A percentile compares a stretch with the other conserved stretches of the same genome.
phyloP scores from a whole-genome alignment of 2,329 filamentous ascomycete genomes.

The Diaporthe amygdali region DNA sequence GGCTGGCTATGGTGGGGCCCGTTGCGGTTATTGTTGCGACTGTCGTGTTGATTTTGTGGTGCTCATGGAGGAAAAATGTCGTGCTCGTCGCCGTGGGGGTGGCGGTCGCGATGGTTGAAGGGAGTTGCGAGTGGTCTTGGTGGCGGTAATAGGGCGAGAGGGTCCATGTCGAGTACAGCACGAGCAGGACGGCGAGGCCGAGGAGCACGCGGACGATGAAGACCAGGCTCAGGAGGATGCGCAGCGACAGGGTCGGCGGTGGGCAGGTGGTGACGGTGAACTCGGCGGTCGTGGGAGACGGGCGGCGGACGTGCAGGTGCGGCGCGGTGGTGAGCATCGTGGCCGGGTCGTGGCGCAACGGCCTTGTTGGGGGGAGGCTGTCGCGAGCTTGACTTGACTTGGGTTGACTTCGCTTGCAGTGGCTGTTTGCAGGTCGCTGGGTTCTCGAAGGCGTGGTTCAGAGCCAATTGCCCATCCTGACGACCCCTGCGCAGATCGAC shows the following conservation, averaged over 20 bases:
- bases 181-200: slow-evolving; percentile 47
- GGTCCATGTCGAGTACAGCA: slow-evolving; percentile 56
- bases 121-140: slow-evolving; percentile 21
- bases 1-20: not conserved
- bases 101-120: slow-evolving; percentile 8
- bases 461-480: slow-evolving; percentile 22
- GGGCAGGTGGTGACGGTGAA: slow-evolving; percentile 89
- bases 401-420: not conserved
- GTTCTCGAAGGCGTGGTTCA: slow-evolving; percentile 15
- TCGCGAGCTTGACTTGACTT: not conserved
- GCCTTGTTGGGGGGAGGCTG: not conserved
- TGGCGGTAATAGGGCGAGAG: slow-evolving; percentile 35
- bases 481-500: slow-evolving; percentile 5
- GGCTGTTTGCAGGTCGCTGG: not conserved
- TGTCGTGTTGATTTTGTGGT: not conserved
- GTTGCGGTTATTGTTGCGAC: not conserved
- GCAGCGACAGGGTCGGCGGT: slow-evolving; percentile 51
- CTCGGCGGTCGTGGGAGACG: slow-evolving; percentile 87
- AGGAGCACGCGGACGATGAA: slow-evolving; percentile 48
- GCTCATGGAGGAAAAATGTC: slow-evolving; percentile 12
- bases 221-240: slow-evolving; percentile 49
- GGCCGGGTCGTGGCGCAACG: slow-evolving; percentile 4
- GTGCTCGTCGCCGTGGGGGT: not conserved
- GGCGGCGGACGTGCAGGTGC: slow-evolving; percentile 67
- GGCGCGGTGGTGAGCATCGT: slow-evolving; percentile 67